Conservation (phyloP, 306 rosid genomes). For the Casuarina cunninghamiana region DNA sequence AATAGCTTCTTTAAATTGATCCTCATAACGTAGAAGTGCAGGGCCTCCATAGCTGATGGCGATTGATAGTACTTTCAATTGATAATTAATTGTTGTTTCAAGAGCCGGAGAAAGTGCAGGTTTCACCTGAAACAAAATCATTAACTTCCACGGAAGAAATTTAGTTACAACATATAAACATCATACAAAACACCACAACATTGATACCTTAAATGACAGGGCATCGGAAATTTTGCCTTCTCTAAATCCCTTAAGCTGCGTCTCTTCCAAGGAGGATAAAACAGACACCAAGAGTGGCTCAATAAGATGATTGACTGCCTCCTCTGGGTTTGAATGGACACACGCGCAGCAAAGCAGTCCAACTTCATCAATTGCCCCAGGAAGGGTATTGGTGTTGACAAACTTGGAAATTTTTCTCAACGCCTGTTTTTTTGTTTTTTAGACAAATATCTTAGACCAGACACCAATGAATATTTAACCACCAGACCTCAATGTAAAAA, state of each 20-base stretch:
- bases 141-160: slow-evolving; percentile 30
- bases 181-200: slow-evolving; percentile 25
- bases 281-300: slow-evolving; percentile 84
- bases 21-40: slow-evolving; percentile 70
- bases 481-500: slow-evolving; percentile 7
- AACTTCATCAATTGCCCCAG: slow-evolving; percentile 96
- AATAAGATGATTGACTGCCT: slow-evolving; percentile 71
- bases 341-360: slow-evolving; percentile 97
- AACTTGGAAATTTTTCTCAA: slow-evolving; percentile 90
- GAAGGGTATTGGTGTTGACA: slow-evolving; percentile 94
- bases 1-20: slow-evolving; percentile 71
- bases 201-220: slow-evolving; percentile 64
- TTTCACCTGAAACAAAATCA: slow-evolving; percentile 58
- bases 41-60: slow-evolving; percentile 91
- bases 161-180: slow-evolving; percentile 23
- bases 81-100: slow-evolving; percentile 94
- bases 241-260: slow-evolving; percentile 71
- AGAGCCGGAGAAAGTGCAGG: slow-evolving; percentile 94
- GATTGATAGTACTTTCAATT: slow-evolving; percentile 77
- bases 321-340: slow-evolving; percentile 87
- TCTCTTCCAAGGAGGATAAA: slow-evolving; percentile 76
- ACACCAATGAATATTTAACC: slow-evolving; percentile 15
- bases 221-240: slow-evolving; percentile 56
- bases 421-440: slow-evolving; percentile 54
- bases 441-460: slow-evolving; percentile 22